Evolutionary conservation across 176 grass and related monocot species (phyloP), one percentile per base, ranked within the genome.

Genomic region (Rhynchospora pubera): DNA sequence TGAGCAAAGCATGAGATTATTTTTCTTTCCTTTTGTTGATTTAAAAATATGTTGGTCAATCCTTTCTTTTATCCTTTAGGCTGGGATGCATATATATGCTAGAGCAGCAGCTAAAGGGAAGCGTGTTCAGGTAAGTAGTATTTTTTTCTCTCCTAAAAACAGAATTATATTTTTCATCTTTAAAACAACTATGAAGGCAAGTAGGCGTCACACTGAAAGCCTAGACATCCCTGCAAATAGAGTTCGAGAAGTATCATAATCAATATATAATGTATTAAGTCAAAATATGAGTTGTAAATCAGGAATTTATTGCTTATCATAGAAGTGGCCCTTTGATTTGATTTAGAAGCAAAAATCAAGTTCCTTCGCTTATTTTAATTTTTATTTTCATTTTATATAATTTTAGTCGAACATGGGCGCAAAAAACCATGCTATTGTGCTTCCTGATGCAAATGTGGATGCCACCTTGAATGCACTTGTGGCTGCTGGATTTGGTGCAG

Each of bases 31-130:
- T 32, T 69, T 34, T 75, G 30, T 32, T 77, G 30, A 56, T 50
- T 77, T 12, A 16, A 55, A 55, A 55, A 67, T 50, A 15, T 8
- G 2, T 50, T 82, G 59, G 50, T 66, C 58, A 74, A 19, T 66
- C 4, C 66, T 82, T n/a, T 60, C 5, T 26, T 19, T 62, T 7
- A 26, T 67, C 7, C 28, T 44, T 83, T 90, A 98, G 95, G 95
- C 95, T 84, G 95, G 95, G 75, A 98, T 98, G 95, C 95, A 98
- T 58, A 98, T 98, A 77, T 98, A 94, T 88, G 85, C 87, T 80
- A 98, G 95, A 85, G 95, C 95, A 60, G 88, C 95, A 52, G 90
- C 92, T 71, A 87, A 80, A 60, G 95, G 95, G 44, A 98, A 98
- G 81, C 92, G 92, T 85, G 90, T 98, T 84, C 95, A 98, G 95